Evolutionary conservation across 371 early-diverging fungal species (phyloP).

Genomic region (Nematocida sp.): DNA sequence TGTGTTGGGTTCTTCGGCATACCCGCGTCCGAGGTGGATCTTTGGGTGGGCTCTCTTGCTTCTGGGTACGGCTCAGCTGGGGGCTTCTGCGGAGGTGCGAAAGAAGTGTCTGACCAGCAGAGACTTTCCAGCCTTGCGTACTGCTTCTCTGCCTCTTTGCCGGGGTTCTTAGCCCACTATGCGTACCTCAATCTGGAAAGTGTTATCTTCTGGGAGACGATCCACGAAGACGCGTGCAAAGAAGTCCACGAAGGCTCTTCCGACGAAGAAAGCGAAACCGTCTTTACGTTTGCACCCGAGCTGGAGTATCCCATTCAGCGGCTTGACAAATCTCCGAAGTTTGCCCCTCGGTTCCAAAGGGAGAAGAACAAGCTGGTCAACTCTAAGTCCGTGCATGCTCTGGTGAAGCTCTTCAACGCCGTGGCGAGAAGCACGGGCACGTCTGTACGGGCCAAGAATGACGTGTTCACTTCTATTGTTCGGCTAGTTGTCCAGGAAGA

Average conservation of each 20-base stretch:
- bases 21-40: conserved; percentile 73
- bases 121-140: conserved; percentile 83
- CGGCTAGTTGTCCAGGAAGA: conserved; percentile 33
- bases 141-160: conserved; percentile 93
- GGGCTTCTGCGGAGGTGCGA: conserved; percentile 83
- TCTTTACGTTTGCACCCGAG: conserved; percentile 24
- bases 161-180: conserved; percentile 81
- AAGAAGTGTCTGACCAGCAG: conserved; percentile 82
- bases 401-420: conserved; percentile 6
- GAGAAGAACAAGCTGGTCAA: conserved; percentile 42
- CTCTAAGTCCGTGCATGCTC: not conserved
- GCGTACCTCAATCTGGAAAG: conserved; percentile 74
- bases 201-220: conserved; percentile 30
- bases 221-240: not conserved
- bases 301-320: conserved; percentile 25
- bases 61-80: conserved; percentile 77
- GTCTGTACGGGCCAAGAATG: conserved; percentile 15
- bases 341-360: not conserved
- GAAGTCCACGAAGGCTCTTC: not conserved
- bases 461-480: conserved; percentile 39
- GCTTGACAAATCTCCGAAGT: conserved; percentile 29
- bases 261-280: conserved; percentile 10
- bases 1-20: conserved; percentile 76
- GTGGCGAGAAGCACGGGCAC: not conserved
- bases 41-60: conserved; percentile 81